Evolutionary conservation across 352 stramenopile species (phyloP).

Genomic region (Thalassiosira hispida): DNA sequence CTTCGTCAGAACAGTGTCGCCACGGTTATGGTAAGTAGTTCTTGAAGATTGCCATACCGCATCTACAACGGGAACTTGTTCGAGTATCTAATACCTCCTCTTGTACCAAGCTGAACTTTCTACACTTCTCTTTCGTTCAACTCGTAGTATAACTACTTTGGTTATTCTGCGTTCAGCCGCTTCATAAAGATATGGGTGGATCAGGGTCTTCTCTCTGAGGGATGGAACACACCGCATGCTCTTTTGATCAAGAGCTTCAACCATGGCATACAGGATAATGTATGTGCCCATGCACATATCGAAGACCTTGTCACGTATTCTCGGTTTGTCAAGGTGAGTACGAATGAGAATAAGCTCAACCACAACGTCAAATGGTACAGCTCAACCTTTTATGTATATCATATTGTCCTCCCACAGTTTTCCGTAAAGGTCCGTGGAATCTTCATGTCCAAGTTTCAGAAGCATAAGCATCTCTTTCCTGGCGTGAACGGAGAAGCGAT

Average conservation of each 20-base stretch:
- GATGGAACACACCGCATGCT: not conserved
- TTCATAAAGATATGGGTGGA: constrained; percentile 26
- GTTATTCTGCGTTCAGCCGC: constrained; percentile 14
- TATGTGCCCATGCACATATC: not conserved
- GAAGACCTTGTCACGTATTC: constrained; percentile 3
- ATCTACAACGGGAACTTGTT: too few relatives aligned
- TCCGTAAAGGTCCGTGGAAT: constrained; percentile 22
- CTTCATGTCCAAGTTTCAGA: constrained; percentile 40
- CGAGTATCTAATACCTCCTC: too few relatives aligned
- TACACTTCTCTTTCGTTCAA: too few relatives aligned
- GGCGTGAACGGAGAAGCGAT: constrained; percentile 31
- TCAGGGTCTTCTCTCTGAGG: constrained; percentile 3
- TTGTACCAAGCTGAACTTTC: too few relatives aligned
- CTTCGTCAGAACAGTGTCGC: constrained; percentile 25
- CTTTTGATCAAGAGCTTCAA: constrained; percentile 1
- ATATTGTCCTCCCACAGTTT: constrained; percentile 19
- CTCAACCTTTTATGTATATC: too few relatives aligned
- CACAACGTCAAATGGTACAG: too few relatives aligned
- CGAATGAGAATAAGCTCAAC: too few relatives aligned
- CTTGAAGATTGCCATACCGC: too few relatives aligned
- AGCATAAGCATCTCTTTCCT: constrained; percentile 31
- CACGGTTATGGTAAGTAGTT: constrained; percentile 28
- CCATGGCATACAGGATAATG: not conserved
- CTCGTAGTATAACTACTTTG: constrained; percentile 52
- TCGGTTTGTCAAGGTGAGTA: not conserved